Evolutionary conservation across 495 filamentous ascomycete species (phyloP), one percentile per base, ranked within the genome.

Genomic region (Patellaria atrata): DNA sequence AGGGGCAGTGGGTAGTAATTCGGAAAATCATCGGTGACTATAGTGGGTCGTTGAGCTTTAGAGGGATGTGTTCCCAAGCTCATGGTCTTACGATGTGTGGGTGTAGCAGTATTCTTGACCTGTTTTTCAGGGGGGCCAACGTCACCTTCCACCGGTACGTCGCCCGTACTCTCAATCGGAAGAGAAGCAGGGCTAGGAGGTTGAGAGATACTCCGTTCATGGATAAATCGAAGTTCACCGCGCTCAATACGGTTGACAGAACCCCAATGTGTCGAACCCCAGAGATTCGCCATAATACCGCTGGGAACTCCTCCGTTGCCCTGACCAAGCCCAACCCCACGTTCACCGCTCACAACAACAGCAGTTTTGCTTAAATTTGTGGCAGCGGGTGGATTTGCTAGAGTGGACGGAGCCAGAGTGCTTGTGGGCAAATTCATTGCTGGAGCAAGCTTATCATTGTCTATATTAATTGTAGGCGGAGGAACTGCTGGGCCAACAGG

Each of bases 351-450:
- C 13, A 86, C 71, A 15, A 82, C 63, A 27, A 94, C 77, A 18
- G 86, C 87, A 13, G 74, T 72, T 43, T 82, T 86, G 56, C 85
- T 92, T 49, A 97, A 70, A 52, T 76, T 86, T 7, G 84, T 92
- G 6, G 82, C 69, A 5, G 83, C 72, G 2, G 91, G 91, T 12
- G 86, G 81, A 41, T 76, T 85, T 2, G 75, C 84, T 15, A 96
- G 61, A 0, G 87, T 94, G 3, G 62, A 51, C 25, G 89, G 89
- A 5, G 91, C 85, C 24, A 97, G 67, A 22, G 66, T 84, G 28
- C 70, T 73, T 0, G 64, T 57, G 16, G 68, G 58, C 13, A 70
- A 55, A 9, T 65, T 60, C 19, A 53, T 47, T 21, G 41, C 45
- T 15, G 52, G 45, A 53, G 33, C 57, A 9, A 47, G 36, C 13